Conservation (phyloP, 768 basidiomycete species). For the Calocera viscosa region DNA sequence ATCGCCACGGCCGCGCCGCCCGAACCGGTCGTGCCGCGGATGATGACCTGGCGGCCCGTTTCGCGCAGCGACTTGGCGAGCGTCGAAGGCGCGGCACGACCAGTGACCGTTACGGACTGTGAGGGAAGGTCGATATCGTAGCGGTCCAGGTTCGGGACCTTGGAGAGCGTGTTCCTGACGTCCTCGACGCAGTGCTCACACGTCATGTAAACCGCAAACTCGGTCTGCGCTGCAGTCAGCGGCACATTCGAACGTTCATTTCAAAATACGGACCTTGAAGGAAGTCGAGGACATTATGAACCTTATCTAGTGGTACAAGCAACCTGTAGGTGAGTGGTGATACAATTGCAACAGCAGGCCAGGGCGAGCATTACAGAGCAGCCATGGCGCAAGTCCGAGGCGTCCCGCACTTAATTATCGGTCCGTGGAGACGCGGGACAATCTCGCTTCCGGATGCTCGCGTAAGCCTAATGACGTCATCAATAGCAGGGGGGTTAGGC, state of each 20-base stretch:
- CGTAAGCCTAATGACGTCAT: too few species aligned
- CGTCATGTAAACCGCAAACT: slow-evolving; percentile 6
- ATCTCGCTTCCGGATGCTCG: too few species aligned
- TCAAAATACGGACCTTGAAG: neutral
- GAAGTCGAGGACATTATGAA: neutral
- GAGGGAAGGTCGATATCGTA: neutral
- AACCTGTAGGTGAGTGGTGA: neutral
- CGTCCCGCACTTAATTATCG: neutral
- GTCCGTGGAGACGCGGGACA: too few species aligned
- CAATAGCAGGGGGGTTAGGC: too few species aligned
- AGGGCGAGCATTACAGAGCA: neutral
- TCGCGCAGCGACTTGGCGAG: slow-evolving; percentile 4
- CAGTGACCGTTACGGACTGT: slow-evolving; percentile 1
- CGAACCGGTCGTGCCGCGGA: neutral
- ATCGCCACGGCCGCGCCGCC: neutral
- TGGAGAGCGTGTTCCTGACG: neutral
- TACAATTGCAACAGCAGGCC: neutral
- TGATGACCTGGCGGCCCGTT: slow-evolving; percentile 2
- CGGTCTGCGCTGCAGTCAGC: neutral
- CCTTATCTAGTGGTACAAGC: neutral
- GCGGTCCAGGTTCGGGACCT: neutral
- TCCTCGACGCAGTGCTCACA: slow-evolving; percentile 3
- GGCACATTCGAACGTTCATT: neutral
- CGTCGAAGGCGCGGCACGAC: neutral
- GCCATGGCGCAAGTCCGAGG: neutral